These are phyloP conservation scores for Xylaria scruposa DNA, from an alignment of 495 filamentous ascomycete genomes.

Conservation along the genomic window DNA sequence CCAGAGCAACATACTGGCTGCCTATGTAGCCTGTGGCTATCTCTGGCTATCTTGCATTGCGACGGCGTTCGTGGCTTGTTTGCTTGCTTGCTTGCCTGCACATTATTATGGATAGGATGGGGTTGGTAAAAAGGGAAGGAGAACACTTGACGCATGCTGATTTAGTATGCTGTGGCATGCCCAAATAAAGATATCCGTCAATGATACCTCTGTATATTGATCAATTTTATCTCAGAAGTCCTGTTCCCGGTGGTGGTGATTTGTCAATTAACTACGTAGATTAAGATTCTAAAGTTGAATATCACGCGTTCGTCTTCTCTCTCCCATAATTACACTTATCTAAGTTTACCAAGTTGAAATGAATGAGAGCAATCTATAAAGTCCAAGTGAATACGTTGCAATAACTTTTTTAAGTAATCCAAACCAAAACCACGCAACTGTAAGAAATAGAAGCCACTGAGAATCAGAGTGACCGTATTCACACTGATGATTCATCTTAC, in stretches of 20 bases:
- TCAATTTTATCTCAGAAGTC: neutral
- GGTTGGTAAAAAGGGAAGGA: slow-evolving; percentile 13
- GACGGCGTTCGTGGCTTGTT: slow-evolving; percentile 45
- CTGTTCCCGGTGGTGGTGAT: neutral
- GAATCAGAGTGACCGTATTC: too few species aligned
- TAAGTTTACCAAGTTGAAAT: too few species aligned
- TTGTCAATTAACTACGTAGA: too few species aligned
- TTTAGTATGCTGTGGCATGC: neutral
- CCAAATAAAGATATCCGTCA: neutral
- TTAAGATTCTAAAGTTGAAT: too few species aligned
- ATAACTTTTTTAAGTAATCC: too few species aligned
- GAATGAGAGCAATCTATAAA: too few species aligned
- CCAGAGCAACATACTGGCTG: slow-evolving; percentile 1
- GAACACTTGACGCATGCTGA: neutral
- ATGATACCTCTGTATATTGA: slow-evolving; percentile 14
- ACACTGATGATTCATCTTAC: too few species aligned
- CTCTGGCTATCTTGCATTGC: slow-evolving; percentile 49
- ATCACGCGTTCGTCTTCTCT: too few species aligned
- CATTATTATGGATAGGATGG: slow-evolving; percentile 17
- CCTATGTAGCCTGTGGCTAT: slow-evolving; percentile 15
- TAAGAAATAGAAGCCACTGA: neutral
- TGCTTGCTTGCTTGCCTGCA: slow-evolving; percentile 20
- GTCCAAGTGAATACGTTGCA: too few species aligned
- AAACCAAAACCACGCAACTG: too few species aligned
- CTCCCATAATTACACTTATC: too few species aligned